These are phyloP conservation scores for Petunia axillaris DNA, from an alignment of 257 asterid genomes.

Conservation along the genomic window DNA sequence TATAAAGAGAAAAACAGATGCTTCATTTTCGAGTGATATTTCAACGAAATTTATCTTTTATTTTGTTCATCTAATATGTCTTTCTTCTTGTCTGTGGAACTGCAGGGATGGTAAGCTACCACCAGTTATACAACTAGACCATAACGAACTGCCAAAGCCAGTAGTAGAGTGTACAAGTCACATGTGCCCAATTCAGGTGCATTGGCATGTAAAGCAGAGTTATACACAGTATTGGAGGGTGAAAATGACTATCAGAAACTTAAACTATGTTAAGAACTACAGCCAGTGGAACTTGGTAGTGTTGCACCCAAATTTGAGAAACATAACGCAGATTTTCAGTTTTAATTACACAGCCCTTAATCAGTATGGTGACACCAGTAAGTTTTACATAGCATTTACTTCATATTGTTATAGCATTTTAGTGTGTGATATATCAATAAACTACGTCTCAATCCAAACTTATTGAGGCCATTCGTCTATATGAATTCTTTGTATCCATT, in stretches of 20 bases:
- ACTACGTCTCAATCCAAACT: neutral
- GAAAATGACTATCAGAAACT: constrained; percentile 65
- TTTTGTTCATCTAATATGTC: neutral
- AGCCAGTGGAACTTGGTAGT: constrained; percentile 75
- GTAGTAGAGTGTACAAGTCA: constrained; percentile 56
- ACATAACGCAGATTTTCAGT: constrained; percentile 66
- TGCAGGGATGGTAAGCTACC: constrained; percentile 52
- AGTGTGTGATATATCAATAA: no score
- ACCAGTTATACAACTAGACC: constrained; percentile 47
- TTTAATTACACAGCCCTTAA: constrained; percentile 78
- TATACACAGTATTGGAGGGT: constrained; percentile 81
- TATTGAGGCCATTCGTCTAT: neutral
- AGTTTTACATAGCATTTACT: constrained; percentile 27
- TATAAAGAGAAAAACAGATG: neutral
- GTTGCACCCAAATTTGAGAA: constrained; percentile 72
- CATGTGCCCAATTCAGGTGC: constrained; percentile 83
- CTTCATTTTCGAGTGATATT: neutral
- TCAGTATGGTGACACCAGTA: constrained; percentile 62
- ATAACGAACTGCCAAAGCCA: constrained; percentile 44
- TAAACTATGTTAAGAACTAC: constrained; percentile 58
- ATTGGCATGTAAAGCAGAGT: constrained; percentile 77
- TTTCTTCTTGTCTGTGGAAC: neutral
- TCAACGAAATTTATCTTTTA: neutral
- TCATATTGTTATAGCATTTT: neutral
- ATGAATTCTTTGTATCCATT: neutral